Percentiles rank a stretch among this genome's conserved stretches.
Evolutionary conservation across 2,329 filamentous ascomycete genomes (phyloP).

Genomic region (Penicillium nordicum): DNA sequence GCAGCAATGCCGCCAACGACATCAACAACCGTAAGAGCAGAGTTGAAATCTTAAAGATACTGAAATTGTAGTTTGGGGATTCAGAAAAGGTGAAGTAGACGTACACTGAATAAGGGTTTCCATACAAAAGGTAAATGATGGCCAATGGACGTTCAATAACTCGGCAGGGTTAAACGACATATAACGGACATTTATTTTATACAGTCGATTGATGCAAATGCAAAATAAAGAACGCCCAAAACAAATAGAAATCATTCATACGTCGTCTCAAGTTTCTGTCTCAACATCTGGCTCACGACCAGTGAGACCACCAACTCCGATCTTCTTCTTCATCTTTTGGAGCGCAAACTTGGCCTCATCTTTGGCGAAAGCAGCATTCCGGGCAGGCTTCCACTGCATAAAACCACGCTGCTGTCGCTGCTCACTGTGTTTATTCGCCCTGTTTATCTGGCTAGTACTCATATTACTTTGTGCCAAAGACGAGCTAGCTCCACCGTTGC

Average conservation of each 20-base stretch:
- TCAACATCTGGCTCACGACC: conserved; percentile 86
- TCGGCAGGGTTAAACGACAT: background rate
- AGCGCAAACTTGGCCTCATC: conserved; percentile 78
- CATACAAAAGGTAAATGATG: background rate
- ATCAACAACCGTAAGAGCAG: no score
- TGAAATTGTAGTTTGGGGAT: background rate
- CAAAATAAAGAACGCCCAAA: background rate
- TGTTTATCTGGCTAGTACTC: conserved; percentile 26
- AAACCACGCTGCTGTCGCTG: conserved; percentile 82
- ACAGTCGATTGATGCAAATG: background rate
- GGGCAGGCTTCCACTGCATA: conserved; percentile 92
- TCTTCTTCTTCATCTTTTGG: conserved; percentile 70
- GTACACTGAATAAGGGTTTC: background rate
- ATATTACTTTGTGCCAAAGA: conserved; percentile 15
- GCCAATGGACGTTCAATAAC: background rate
- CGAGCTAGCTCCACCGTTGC: conserved; percentile 7
- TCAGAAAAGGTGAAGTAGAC: no score
- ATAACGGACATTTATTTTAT: background rate
- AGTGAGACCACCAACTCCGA: conserved; percentile 62
- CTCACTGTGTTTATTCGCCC: conserved; percentile 50
- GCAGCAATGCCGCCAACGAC: no score
- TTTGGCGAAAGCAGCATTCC: conserved; percentile 83
- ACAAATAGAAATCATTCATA: background rate
- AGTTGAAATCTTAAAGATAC: no score
- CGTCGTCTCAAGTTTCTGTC: conserved; percentile 55